A percentile compares a stretch with the other conserved stretches of the same genome.
These are phyloP conservation scores for Truncatella angustata DNA, from an alignment of 2,329 filamentous ascomycete species.

Conservation along the genomic window DNA sequence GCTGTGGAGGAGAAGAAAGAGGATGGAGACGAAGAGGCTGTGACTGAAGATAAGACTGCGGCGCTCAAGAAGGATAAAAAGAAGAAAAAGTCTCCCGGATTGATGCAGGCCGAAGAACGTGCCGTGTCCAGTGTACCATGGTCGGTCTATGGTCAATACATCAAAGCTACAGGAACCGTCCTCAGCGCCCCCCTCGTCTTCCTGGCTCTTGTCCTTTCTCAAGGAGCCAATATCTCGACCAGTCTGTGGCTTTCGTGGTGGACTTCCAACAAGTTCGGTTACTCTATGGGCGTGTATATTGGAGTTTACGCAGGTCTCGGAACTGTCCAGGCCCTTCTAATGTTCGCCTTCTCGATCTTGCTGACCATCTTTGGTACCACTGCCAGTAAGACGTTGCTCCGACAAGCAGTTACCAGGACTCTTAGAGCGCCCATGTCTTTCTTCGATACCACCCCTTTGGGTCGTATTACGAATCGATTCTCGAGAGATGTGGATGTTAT, in stretches of 20 bases:
- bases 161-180: slow-evolving; percentile 70
- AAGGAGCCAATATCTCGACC: slow-evolving; percentile 82
- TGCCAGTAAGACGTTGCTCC: slow-evolving; percentile 79
- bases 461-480: slow-evolving; percentile 94
- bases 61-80: slow-evolving; percentile 44
- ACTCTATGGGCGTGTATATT: slow-evolving; percentile 69
- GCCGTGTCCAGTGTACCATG: slow-evolving; percentile 76
- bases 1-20: slow-evolving; percentile 67
- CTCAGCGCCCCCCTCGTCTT: slow-evolving; percentile 65
- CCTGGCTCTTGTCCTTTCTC: slow-evolving; percentile 65
- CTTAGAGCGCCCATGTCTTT: slow-evolving; percentile 79
- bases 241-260: slow-evolving; percentile 93
- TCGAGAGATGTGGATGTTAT: slow-evolving; percentile 94
- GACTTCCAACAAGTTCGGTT: slow-evolving; percentile 75
- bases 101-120: slow-evolving; percentile 71
- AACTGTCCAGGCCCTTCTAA: slow-evolving; percentile 65
- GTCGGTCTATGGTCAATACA: slow-evolving; percentile 76
- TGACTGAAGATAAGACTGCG: slow-evolving; percentile 44
- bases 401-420: slow-evolving; percentile 74
- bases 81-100: slow-evolving; percentile 55
- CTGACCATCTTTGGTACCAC: slow-evolving; percentile 79
- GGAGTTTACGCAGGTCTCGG: slow-evolving; percentile 71
- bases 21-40: slow-evolving; percentile 46
- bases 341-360: slow-evolving; percentile 77
- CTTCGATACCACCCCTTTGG: slow-evolving; percentile 94